Base-by-base conservation (phyloP, 1,139 yeast species). In the Kodamaea sp. region DNA sequence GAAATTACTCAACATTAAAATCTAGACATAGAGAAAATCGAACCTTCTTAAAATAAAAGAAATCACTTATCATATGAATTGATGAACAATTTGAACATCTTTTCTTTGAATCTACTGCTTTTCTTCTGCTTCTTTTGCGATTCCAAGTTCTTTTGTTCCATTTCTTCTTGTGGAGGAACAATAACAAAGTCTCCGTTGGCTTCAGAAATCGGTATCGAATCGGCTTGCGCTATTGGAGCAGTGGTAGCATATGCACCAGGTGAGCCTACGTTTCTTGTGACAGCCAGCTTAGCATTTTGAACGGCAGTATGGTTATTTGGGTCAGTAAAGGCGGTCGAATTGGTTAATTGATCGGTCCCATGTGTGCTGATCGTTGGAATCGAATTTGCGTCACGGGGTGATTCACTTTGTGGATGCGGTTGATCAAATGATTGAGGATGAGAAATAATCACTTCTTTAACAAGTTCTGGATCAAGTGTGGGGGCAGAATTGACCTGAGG, bases 51-150 rank as follows among this genome's bases (percentile, higher is more conserved):
- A 15, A 15, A 15, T 15, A 15, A 15, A n/a, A 3, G 20, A 15
- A 15, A 15, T 25, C 29, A 32, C n/a, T 8, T 40, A n/a, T 61
- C 63, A 45, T 66, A 67, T 31, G 56, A 39, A 42, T 62, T 65
- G 11, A 70, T 57, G 44, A 70, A 70, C 40, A 61, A 63, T 45
- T 67, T 68, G 47, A 57, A 58, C 32, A 70, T 49, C 41, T 53
- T 65, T 28, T 60, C 57, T 41, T 59, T 68, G 45, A 69, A 65
- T 39, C 58, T 60, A 29, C 45, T 42, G n/a, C 45, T 45, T 37
- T 45, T 39, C 37, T 43, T 41, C 36, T 40, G 28, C 29, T 42
- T 41, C 15, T 22, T 29, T 24, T 10, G 36, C 29, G n/a, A 38
- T 29, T n/a, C 38, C 31, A 9, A 34, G 25, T 23, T 37, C 36